phyloP scores from a whole-genome alignment of 768 basidiomycete species.

The Termitomyces sp. region DNA sequence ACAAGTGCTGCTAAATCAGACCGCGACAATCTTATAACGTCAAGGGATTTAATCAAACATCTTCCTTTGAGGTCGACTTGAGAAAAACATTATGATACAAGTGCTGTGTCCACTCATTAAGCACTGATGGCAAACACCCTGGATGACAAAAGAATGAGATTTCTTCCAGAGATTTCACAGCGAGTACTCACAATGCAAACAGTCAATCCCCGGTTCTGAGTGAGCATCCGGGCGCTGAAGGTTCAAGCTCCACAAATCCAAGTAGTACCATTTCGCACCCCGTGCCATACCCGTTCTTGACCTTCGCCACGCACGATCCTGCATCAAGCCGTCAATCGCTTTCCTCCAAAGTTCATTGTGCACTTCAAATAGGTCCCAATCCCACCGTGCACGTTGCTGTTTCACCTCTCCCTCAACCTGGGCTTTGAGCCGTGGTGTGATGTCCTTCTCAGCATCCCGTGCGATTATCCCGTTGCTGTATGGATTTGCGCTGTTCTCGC shows the following conservation, averaged over 20 bases:
- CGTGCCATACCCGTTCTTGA: constrained; percentile 3
- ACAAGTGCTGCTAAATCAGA: background rate
- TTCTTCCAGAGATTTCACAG: background rate
- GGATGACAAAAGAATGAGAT: background rate
- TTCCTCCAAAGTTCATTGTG: constrained; percentile 18
- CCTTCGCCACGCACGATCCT: constrained; percentile 12
- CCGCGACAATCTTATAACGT: background rate
- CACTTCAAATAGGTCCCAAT: constrained; percentile 22
- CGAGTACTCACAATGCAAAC: constrained; percentile 21
- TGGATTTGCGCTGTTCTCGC: constrained; percentile 14
- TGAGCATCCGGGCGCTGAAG: constrained; percentile 23
- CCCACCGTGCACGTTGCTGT: constrained; percentile 19
- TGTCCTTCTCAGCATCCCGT: constrained; percentile 13
- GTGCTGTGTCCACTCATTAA: constrained; percentile 21
- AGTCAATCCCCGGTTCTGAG: constrained; percentile 21
- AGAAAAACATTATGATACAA: constrained; percentile 17
- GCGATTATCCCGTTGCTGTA: constrained; percentile 15
- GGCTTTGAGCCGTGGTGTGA: constrained; percentile 16
- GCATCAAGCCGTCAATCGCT: constrained; percentile 12
- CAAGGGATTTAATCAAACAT: background rate
- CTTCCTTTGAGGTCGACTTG: constrained; percentile 4
- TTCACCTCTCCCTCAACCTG: constrained; percentile 14
- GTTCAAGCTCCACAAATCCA: constrained; percentile 21
- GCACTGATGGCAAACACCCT: constrained; percentile 20
- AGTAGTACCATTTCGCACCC: constrained; percentile 20